phyloP scores from a whole-genome alignment of 768 basidiomycete genomes.

The Termitomyces sp. region DNA sequence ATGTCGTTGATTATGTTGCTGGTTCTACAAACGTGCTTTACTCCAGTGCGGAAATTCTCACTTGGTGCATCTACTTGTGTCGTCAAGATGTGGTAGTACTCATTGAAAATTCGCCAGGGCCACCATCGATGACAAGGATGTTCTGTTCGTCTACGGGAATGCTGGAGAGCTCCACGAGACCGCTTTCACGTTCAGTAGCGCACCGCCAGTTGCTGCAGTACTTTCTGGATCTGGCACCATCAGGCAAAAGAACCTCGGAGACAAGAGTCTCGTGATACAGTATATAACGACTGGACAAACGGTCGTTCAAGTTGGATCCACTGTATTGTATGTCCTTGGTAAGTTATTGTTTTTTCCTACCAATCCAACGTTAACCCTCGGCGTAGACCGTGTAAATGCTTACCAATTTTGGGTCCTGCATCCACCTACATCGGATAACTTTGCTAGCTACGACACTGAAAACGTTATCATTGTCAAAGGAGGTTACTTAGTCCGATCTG shows the following conservation, averaged over 20 bases:
- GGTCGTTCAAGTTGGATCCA: constrained; percentile 37
- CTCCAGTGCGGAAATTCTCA: constrained; percentile 45
- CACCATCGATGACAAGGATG: constrained; percentile 41
- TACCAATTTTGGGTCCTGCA: constrained; percentile 50
- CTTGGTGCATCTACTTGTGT: constrained; percentile 28
- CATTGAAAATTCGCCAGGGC: constrained; percentile 26
- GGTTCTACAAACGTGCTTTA: constrained; percentile 40
- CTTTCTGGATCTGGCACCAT: constrained; percentile 31
- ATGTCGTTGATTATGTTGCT: constrained; percentile 44
- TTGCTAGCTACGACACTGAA: constrained; percentile 31
- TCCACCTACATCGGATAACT: constrained; percentile 30
- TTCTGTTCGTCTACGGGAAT: constrained; percentile 44
- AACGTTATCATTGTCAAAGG: constrained; percentile 44
- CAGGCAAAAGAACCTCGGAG: constrained; percentile 29
- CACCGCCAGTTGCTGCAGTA: constrained; percentile 24
- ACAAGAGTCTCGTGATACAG: constrained; percentile 34
- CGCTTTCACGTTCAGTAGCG: constrained; percentile 33
- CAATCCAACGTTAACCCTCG: background rate
- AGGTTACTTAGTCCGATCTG: constrained; percentile 42
- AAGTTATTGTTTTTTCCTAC: constrained; percentile 8
- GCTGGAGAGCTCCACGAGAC: constrained; percentile 44
- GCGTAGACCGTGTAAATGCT: constrained; percentile 39
- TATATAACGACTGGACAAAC: constrained; percentile 43
- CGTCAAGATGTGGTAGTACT: background rate
- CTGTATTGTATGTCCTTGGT: constrained; percentile 43